Conservation (phyloP, 257 asterid genomes). For the Solanum chiquidenum region DNA sequence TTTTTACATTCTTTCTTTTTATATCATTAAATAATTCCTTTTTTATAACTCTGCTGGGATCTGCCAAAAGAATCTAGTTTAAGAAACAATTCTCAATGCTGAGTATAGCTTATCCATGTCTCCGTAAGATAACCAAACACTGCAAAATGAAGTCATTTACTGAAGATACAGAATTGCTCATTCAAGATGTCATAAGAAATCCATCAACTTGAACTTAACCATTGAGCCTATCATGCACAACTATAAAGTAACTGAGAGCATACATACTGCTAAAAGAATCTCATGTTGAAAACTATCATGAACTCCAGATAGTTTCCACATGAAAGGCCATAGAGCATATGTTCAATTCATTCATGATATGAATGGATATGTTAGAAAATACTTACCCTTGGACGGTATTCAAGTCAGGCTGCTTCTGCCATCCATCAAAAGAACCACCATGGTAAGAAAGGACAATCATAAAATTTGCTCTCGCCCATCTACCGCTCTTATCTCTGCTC, state of each 20-base stretch:
- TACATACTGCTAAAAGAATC: neutral
- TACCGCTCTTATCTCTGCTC: constrained; percentile 59
- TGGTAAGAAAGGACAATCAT: constrained; percentile 74
- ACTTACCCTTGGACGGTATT: constrained; percentile 82
- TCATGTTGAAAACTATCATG: neutral
- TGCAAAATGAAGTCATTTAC: neutral
- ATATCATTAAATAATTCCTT: neutral
- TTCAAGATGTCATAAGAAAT: neutral
- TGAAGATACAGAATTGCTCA: neutral
- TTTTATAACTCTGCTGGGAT: neutral
- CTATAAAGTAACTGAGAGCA: neutral
- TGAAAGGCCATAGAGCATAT: neutral
- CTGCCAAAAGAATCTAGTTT: neutral
- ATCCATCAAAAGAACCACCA: constrained; percentile 89
- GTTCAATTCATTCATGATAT: neutral
- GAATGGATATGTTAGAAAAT: neutral
- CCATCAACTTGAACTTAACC: neutral
- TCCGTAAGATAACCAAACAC: neutral
- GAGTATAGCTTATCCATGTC: neutral
- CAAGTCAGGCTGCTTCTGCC: constrained; percentile 94
- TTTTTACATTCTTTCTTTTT: neutral
- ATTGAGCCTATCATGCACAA: neutral
- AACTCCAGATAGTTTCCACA: neutral
- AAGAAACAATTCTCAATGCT: neutral
- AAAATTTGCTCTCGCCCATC: constrained; percentile 82